These are phyloP conservation scores for Penicillium frequentans DNA, from an alignment of 2,329 filamentous ascomycete genomes.

Conservation along the genomic window DNA sequence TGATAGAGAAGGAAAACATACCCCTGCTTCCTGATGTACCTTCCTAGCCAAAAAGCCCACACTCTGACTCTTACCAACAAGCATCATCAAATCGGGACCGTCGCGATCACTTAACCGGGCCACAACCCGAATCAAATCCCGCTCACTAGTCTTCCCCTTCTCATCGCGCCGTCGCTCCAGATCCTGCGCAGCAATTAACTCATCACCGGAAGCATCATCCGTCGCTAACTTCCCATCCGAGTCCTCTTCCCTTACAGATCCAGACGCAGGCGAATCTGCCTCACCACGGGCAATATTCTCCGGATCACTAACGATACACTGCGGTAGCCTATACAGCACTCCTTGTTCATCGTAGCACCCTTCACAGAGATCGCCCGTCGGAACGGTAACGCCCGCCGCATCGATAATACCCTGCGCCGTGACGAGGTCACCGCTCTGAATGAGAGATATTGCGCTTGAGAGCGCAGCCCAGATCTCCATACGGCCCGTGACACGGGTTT, in stretches of 20 bases:
- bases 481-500: constrained; percentile 78
- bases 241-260: constrained; percentile 9
- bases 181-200: constrained; percentile 35
- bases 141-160: constrained; percentile 61
- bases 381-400: constrained; percentile 73
- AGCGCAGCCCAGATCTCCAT: constrained; percentile 79
- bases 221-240: constrained; percentile 35
- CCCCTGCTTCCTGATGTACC: constrained; percentile 63
- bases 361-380: constrained; percentile 69
- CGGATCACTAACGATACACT: constrained; percentile 69
- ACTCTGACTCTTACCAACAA: constrained; percentile 60
- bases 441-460: constrained; percentile 63
- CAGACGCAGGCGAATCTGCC: background rate
- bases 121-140: constrained; percentile 58
- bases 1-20: constrained; percentile 46
- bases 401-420: constrained; percentile 80
- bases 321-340: constrained; percentile 67
- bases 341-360: constrained; percentile 72
- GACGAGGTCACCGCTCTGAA: constrained; percentile 63
- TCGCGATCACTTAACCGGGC: constrained; percentile 64
- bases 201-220: constrained; percentile 42
- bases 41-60: constrained; percentile 64
- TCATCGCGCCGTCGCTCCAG: constrained; percentile 51
- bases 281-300: constrained; percentile 48
- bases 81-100: constrained; percentile 62